A percentile compares a stretch with the other conserved stretches of the same genome.
phyloP scores from a whole-genome alignment of 148 eudicot species.

The Heliosperma pusillum region DNA sequence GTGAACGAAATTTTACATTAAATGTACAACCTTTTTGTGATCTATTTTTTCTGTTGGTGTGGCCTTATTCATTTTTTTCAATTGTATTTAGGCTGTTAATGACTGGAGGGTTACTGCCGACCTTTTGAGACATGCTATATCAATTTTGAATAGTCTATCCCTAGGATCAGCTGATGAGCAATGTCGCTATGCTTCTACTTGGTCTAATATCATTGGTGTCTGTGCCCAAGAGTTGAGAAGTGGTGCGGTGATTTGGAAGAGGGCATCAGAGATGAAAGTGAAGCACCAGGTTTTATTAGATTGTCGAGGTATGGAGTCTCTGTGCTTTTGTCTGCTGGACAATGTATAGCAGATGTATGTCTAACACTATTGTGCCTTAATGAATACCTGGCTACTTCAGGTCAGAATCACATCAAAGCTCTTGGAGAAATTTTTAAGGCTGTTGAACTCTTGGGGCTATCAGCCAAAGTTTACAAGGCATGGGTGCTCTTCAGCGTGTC shows the following conservation, averaged over 20 bases:
- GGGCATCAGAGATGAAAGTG: conserved; percentile 46
- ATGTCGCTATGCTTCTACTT: conserved; percentile 42
- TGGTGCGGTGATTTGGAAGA: conserved; percentile 65
- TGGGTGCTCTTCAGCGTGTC: conserved; percentile 42
- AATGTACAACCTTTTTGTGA: background rate
- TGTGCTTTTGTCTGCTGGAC: background rate
- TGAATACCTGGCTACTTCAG: conserved; percentile 37
- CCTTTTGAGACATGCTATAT: conserved; percentile 48
- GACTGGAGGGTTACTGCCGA: conserved; percentile 56
- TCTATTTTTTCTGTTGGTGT: background rate
- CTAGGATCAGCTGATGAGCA: conserved; percentile 56
- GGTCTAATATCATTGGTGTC: conserved; percentile 54
- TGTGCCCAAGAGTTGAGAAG: conserved; percentile 67
- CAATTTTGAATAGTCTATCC: conserved; percentile 41
- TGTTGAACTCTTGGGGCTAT: conserved; percentile 49
- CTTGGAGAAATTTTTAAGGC: conserved; percentile 79
- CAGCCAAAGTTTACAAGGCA: conserved; percentile 62
- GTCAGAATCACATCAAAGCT: conserved; percentile 48
- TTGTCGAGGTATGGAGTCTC: conserved; percentile 45
- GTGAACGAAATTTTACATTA: background rate
- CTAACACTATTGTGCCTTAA: background rate
- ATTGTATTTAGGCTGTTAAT: conserved; percentile 51
- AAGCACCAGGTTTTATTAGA: conserved; percentile 42
- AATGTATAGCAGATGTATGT: background rate
- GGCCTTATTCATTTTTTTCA: conserved; percentile 6